Base-by-base conservation (phyloP, 2,329 filamentous ascomycete genomes). In the Chrysoporthe cubensis region DNA sequence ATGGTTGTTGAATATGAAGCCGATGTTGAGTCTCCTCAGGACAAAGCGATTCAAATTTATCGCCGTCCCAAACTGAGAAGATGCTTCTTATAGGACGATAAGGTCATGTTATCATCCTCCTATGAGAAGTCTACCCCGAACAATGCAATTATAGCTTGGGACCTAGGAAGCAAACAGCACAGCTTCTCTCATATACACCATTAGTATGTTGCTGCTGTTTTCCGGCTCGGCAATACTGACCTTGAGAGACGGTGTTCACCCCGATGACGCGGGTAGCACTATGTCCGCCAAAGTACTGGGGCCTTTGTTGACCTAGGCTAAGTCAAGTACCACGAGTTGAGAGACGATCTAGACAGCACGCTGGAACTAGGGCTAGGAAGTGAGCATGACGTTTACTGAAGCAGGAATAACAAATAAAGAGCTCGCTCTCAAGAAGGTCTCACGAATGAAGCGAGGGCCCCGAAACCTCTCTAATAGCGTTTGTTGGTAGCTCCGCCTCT, bases 201-300 rank as follows among this genome's bases (percentile, higher is more conserved):
- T 78, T 37, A 80, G 2, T 26, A 83, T 71, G 78, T 77, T 60
- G 76, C 75, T 42, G 76, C 73, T 1, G 79, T 78, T 4, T 80
- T 76, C 68, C 72, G 75, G 9, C 4, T 16, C 14, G 48, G 52
- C 5, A 75, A 71, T 11, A 71, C 71, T 4, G 74, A 77, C 62
- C 70, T 80, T 80, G 56, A 72, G 76, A 11, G 81, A 82, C 69
- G 80, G 79, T 13, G 76, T 83, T 11, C 80, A 82, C 67, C 80
- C 80, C 0, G 79, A 78, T 69, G 73, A 75, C 0, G 71, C 71
- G 4, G 79, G 79, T 9, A 79, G 80, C 65, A 71, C 71, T 44
- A 67, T 78, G 63, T 78, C 80, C 46, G 78, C 77, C 0, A 68
- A 71, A 26, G 67, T 74, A 7, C 62, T 80, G 37, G 74, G 74